These are phyloP conservation scores for Geum urbanum DNA, from an alignment of 306 rosid genomes.

Conservation along the genomic window DNA sequence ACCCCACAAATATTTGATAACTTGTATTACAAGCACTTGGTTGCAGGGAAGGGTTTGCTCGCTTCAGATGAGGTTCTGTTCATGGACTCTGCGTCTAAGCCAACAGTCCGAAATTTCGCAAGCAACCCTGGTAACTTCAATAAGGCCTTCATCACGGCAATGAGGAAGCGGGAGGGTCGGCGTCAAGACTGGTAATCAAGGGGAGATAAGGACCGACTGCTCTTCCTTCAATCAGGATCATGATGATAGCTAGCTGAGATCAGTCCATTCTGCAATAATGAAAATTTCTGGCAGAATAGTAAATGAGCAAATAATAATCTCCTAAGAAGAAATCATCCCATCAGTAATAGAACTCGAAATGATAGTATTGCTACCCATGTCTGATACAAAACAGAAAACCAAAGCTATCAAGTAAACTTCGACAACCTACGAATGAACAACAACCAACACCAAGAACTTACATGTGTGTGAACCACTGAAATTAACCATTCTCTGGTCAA, in stretches of 20 bases:
- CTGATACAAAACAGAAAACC: background rate
- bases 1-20: constrained; percentile 55
- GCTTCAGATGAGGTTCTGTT: constrained; percentile 60
- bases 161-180: constrained; percentile 71
- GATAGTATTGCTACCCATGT: no score
- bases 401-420: background rate
- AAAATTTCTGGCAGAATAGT: background rate
- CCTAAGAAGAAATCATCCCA: background rate
- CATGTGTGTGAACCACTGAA: background rate
- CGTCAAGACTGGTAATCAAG: constrained; percentile 54
- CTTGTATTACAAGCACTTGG: constrained; percentile 45
- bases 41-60: constrained; percentile 47
- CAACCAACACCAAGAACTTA: background rate
- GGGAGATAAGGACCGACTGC: constrained; percentile 62
- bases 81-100: constrained; percentile 30
- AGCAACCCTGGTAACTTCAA: constrained; percentile 39
- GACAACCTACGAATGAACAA: background rate
- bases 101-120: constrained; percentile 50
- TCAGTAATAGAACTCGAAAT: no score
- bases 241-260: constrained; percentile 5
- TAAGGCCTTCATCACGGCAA: constrained; percentile 53
- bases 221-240: constrained; percentile 42
- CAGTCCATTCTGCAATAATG: background rate
- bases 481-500: background rate
- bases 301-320: background rate